phyloP scores from a whole-genome alignment of 805 yeast genomes.

The Saturnispora bothae region DNA sequence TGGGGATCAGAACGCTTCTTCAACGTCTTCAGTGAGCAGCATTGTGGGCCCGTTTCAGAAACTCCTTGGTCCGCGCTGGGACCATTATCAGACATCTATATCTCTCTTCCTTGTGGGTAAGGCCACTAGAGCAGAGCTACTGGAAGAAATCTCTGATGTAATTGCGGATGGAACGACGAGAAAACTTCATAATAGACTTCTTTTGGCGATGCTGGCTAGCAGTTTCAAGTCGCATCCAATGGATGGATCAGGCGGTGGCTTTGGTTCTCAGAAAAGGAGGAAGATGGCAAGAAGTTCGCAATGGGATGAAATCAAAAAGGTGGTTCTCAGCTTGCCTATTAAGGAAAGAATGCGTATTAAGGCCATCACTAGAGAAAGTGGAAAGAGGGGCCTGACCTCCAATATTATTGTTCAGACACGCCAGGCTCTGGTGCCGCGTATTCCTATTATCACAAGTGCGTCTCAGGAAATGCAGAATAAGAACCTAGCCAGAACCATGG shows the following conservation, averaged over 20 bases:
- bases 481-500: slow-evolving; percentile 38
- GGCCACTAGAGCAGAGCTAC: slow-evolving; percentile 66
- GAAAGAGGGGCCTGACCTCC: slow-evolving; percentile 63
- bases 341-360: slow-evolving; percentile 80
- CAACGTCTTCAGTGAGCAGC: slow-evolving; percentile 30
- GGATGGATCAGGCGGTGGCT: slow-evolving; percentile 40
- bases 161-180: slow-evolving; percentile 36
- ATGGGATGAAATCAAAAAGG: slow-evolving; percentile 72
- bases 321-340: slow-evolving; percentile 75
- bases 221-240: slow-evolving; percentile 67
- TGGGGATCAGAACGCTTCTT: no score
- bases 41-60: slow-evolving; percentile 67
- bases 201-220: slow-evolving; percentile 76
- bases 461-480: slow-evolving; percentile 20
- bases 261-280: slow-evolving; percentile 34
- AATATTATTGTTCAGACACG: slow-evolving; percentile 61
- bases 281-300: slow-evolving; percentile 53
- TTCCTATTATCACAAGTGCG: slow-evolving; percentile 56
- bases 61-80: slow-evolving; percentile 75
- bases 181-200: slow-evolving; percentile 71
- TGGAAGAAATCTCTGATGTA: slow-evolving; percentile 44
- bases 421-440: slow-evolving; percentile 68
- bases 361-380: slow-evolving; percentile 71
- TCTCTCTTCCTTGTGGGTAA: slow-evolving; percentile 71
- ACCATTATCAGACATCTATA: slow-evolving; percentile 68